These are phyloP conservation scores for Spinellus fusiger DNA, from an alignment of 192 early-diverging fungal genomes.

Conservation along the genomic window DNA sequence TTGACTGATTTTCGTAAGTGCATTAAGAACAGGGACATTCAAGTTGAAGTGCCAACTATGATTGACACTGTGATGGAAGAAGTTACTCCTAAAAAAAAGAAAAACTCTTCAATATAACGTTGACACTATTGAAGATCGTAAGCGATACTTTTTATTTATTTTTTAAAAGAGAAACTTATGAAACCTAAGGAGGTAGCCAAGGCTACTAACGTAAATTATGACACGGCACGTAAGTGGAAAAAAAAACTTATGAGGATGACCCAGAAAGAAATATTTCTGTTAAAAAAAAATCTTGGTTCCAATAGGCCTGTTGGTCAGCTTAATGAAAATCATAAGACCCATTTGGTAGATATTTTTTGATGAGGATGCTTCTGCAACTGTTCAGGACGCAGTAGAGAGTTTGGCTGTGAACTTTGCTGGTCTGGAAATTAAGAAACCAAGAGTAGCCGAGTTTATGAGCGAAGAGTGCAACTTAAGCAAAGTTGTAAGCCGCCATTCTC, in stretches of 20 bases:
- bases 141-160: slow-evolving; percentile 3
- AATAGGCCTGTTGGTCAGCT: slow-evolving; percentile 5
- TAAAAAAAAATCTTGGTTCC: slow-evolving; percentile 5
- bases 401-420: background rate
- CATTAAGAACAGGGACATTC: slow-evolving; percentile 4
- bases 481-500: background rate
- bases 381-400: slow-evolving; percentile 1
- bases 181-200: slow-evolving; percentile 5
- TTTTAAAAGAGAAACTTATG: slow-evolving; percentile 13
- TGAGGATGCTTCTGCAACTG: background rate
- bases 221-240: slow-evolving; percentile 1
- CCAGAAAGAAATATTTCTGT: slow-evolving; percentile 5
- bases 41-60: slow-evolving; percentile 2
- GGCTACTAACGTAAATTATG: slow-evolving; percentile 9
- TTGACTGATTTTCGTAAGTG: slow-evolving; percentile 7
- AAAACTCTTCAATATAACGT: slow-evolving; percentile 8
- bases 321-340: slow-evolving; percentile 6
- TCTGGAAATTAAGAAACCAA: slow-evolving; percentile 1
- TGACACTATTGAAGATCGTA: background rate
- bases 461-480: slow-evolving; percentile 9
- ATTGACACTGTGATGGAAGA: slow-evolving; percentile 7
- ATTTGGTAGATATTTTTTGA: slow-evolving; percentile 14
- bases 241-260: slow-evolving; percentile 7
- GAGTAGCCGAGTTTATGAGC: background rate
- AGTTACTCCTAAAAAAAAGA: slow-evolving; percentile 9